Conservation (phyloP, 2,329 filamentous ascomycete species). For the Sphaerulina musiva region DNA sequence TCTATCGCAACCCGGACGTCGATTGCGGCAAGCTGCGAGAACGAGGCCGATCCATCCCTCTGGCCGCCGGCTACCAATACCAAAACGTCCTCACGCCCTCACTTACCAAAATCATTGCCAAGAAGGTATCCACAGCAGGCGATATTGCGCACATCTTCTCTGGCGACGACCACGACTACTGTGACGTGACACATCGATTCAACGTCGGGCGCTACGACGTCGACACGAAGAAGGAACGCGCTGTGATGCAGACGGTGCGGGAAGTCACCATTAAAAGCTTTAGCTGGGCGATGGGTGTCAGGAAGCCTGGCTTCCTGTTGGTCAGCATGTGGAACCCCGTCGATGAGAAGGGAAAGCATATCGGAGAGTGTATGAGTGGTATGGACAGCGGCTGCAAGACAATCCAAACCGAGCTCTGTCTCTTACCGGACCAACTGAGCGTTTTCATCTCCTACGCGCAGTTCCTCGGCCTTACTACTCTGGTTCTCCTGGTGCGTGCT, state of each 20-base stretch:
- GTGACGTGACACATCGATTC: constrained; percentile 70
- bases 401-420: constrained; percentile 80
- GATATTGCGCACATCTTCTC: constrained; percentile 84
- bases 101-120: constrained; percentile 68
- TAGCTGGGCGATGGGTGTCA: constrained; percentile 93
- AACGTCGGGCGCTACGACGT: constrained; percentile 24
- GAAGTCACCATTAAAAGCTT: constrained; percentile 96
- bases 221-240: constrained; percentile 44
- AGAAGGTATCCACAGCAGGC: constrained; percentile 56
- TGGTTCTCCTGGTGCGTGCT: constrained; percentile 44
- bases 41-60: constrained; percentile 73
- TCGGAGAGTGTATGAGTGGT: constrained; percentile 18
- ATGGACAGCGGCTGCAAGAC: constrained; percentile 45
- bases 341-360: constrained; percentile 43
- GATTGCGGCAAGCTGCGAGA: constrained; percentile 85
- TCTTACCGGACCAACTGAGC: constrained; percentile 78
- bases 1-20: constrained; percentile 74
- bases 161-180: constrained; percentile 97
- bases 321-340: constrained; percentile 90
- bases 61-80: constrained; percentile 83
- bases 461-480: constrained; percentile 51
- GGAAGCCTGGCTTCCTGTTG: constrained; percentile 78
- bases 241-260: constrained; percentile 40
- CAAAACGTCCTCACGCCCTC: constrained; percentile 81
- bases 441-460: constrained; percentile 74